Base-by-base conservation (phyloP, 2,329 filamentous ascomycete genomes). In the Boeremia exigua region DNA sequence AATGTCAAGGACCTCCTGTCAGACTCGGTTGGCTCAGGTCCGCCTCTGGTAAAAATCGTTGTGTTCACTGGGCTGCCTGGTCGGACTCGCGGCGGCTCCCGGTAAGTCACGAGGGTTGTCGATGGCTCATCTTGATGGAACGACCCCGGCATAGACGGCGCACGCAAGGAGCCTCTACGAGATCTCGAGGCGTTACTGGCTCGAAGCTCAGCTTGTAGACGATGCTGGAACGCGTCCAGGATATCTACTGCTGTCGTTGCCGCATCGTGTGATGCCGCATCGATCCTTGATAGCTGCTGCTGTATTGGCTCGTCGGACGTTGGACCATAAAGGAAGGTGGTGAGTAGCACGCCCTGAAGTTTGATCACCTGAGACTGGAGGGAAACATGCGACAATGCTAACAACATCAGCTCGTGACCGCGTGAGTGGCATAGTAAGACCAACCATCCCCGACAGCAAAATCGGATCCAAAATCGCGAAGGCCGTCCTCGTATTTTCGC, bases 321-420 rank as follows among this genome's bases (percentile, higher is more conserved):
- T 17, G 73, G 73, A 6, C 73, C 73, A 48, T 75, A 75, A 2
- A 75, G 60, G 48, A 74, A 73, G 1, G 67, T 73, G 1, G 62
- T 68, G 9, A 75, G 65, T 12, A 75, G 50, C 1, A 67, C 62
- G 10, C 62, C 68, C 49, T 75, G 73, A 1, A 75, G 63, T 8
- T 59, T 62, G n/a, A 75, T 75, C 37, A 75, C 72, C 34, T 74
- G 68, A 4, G 69, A 67, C 45, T 75, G 73, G 10, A 75, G 63
- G 4, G 60, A 69, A 10, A 66, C 66, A 47, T 74, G 69, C 14
- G 72, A 65, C 29, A 67, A 54, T 7, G 71, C 73, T 75, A 33
- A 27, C 6, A 27, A n/a, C 2, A 9, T 48, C 6, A 45, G 34
- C 19, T 49, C 11, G 43, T 4, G n/a, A 6, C 25, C 23, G 5